These are phyloP conservation scores for Carex cristatella DNA, from an alignment of 176 grass and related monocot genomes.

Conservation along the genomic window DNA sequence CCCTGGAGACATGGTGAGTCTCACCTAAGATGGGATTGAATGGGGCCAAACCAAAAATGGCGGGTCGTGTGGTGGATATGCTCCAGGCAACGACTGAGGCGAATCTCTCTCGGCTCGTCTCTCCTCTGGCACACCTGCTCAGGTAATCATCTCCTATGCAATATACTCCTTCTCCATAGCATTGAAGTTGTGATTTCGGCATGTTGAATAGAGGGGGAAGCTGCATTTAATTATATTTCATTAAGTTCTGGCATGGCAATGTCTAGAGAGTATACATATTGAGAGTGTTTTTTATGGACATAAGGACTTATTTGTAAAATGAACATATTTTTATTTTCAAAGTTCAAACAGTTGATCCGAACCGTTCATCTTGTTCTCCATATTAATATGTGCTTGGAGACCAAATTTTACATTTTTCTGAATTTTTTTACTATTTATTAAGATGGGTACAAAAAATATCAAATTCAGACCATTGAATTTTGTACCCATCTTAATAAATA, in stretches of 20 bases:
- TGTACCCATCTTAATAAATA: too few species aligned
- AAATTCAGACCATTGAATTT: too few species aligned
- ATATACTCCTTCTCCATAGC: slow-evolving; percentile 80
- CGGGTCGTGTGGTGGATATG: slow-evolving; percentile 82
- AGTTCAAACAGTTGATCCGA: too few species aligned
- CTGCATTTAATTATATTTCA: slow-evolving; percentile 22
- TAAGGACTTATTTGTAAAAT: too few species aligned
- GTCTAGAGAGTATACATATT: background rate
- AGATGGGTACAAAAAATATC: too few species aligned
- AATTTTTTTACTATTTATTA: too few species aligned
- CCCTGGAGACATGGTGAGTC: slow-evolving; percentile 78
- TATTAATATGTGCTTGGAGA: too few species aligned
- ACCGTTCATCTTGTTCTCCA: too few species aligned
- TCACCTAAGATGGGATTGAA: slow-evolving; percentile 93
- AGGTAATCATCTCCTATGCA: slow-evolving; percentile 58
- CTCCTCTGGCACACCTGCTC: slow-evolving; percentile 24
- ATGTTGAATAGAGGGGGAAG: slow-evolving; percentile 92
- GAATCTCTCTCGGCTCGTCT: slow-evolving; percentile 50
- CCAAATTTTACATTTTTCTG: too few species aligned
- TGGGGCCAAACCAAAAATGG: slow-evolving; percentile 82
- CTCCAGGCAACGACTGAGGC: slow-evolving; percentile 62
- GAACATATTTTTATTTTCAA: too few species aligned
- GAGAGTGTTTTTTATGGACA: too few species aligned
- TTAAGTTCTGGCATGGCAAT: background rate
- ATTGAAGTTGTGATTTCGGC: slow-evolving; percentile 91